Evolutionary conservation across 2,329 filamentous ascomycete species (phyloP).

Genomic region (Emergomyces africanus): DNA sequence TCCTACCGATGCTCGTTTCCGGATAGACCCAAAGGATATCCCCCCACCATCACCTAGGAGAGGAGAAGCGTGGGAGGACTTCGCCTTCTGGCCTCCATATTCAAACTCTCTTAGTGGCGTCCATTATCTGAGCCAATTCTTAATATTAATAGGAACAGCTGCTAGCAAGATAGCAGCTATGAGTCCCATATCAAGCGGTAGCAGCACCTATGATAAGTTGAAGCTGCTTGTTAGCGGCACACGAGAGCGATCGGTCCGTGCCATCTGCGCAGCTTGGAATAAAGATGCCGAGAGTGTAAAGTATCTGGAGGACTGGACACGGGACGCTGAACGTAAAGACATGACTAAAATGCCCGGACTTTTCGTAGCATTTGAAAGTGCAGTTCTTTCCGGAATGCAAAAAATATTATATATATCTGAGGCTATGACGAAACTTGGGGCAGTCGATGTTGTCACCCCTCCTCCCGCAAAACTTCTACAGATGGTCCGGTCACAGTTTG

Average conservation of each 20-base stretch:
- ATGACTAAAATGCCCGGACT: slow-evolving; percentile 81
- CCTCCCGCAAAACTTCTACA: slow-evolving; percentile 79
- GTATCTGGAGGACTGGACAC: slow-evolving; percentile 84
- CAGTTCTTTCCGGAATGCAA: slow-evolving; percentile 75
- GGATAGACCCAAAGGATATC: slow-evolving; percentile 62
- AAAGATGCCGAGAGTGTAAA: slow-evolving; percentile 88
- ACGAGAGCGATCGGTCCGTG: slow-evolving; percentile 72
- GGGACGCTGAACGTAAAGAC: slow-evolving; percentile 67
- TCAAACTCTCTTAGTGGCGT: slow-evolving; percentile 88
- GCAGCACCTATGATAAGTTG: slow-evolving; percentile 54
- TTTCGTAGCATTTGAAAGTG: slow-evolving; percentile 75
- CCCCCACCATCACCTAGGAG: slow-evolving; percentile 64
- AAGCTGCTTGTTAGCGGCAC: slow-evolving; percentile 62
- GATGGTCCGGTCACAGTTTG: slow-evolving; percentile 84
- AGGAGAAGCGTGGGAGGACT: slow-evolving; percentile 82
- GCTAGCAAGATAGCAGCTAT: slow-evolving; percentile 75
- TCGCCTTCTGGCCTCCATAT: slow-evolving; percentile 92
- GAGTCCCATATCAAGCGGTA: slow-evolving; percentile 47
- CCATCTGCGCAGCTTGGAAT: slow-evolving; percentile 83
- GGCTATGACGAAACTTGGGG: slow-evolving; percentile 59
- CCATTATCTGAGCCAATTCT: slow-evolving; percentile 71
- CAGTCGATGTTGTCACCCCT: slow-evolving; percentile 66
- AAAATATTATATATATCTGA: slow-evolving; percentile 91
- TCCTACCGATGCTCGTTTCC: slow-evolving; percentile 59
- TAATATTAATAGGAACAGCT: slow-evolving; percentile 72